Percentiles rank a stretch among this genome's conserved stretches.
Evolutionary conservation across 768 basidiomycete genomes (phyloP).

Genomic region (Lentinula boryana): DNA sequence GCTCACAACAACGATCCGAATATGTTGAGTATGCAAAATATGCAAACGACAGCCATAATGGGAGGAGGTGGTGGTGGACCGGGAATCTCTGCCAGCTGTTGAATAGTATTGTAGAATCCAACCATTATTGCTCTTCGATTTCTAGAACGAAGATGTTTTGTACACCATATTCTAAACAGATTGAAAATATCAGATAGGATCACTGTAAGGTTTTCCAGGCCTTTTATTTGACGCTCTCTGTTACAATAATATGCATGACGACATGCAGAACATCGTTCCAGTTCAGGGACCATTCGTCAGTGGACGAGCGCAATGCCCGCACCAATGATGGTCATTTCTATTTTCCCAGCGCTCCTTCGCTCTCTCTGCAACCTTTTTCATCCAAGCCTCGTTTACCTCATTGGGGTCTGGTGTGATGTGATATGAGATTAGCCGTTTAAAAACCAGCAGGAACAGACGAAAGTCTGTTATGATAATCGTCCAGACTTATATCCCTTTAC

Average conservation of each 20-base stretch:
- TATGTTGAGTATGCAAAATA: not conserved
- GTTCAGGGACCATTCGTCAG: not conserved
- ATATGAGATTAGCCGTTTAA: not conserved
- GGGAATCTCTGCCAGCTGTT: not conserved
- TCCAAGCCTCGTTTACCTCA: constrained; percentile 5
- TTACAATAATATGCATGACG: constrained; percentile 11
- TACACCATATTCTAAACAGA: too few relatives aligned
- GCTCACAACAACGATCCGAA: not conserved
- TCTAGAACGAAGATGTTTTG: too few relatives aligned
- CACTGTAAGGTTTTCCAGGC: constrained; percentile 6
- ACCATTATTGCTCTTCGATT: too few relatives aligned
- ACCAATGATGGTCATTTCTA: constrained; percentile 10
- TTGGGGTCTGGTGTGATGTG: not conserved
- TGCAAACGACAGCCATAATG: not conserved
- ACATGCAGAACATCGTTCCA: constrained; percentile 11
- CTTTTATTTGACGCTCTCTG: constrained; percentile 10
- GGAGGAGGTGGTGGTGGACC: not conserved
- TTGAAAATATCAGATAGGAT: not conserved
- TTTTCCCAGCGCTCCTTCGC: constrained; percentile 13
- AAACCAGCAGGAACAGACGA: not conserved
- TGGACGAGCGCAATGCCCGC: constrained; percentile 12
- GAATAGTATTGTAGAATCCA: too few relatives aligned
- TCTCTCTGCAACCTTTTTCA: constrained; percentile 9
- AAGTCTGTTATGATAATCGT: constrained; percentile 8
- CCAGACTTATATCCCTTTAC: constrained; percentile 7